Evolutionary conservation across 805 yeast genomes (phyloP).

Genomic region (Candida tallmaniae): DNA sequence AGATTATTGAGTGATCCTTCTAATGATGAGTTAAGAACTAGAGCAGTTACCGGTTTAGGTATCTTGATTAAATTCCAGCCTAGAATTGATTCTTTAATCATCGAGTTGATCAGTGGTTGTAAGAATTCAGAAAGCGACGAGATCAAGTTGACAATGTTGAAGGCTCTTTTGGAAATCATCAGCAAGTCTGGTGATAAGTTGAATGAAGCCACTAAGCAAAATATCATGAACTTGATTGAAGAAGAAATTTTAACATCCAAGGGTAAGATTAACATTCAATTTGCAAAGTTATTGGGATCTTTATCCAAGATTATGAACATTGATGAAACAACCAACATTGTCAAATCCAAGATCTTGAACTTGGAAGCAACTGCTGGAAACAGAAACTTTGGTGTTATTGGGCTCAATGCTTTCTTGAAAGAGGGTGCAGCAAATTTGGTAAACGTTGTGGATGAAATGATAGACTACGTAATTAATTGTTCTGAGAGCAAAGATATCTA

Average conservation of each 20-base stretch:
- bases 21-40: conserved; percentile 65
- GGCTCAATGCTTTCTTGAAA: conserved; percentile 74
- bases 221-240: conserved; percentile 70
- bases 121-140: conserved; percentile 60
- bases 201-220: conserved; percentile 65
- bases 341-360: conserved; percentile 55
- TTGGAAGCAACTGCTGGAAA: conserved; percentile 41
- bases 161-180: conserved; percentile 80
- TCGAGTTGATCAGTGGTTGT: conserved; percentile 77
- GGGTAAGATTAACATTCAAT: conserved; percentile 66
- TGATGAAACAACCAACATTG: conserved; percentile 60
- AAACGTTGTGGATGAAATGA: conserved; percentile 48
- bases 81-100: conserved; percentile 86
- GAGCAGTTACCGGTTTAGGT: conserved; percentile 90
- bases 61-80: conserved; percentile 85
- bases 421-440: conserved; percentile 64
- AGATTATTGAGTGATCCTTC: conserved; percentile 78
- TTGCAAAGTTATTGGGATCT: conserved; percentile 76
- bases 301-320: conserved; percentile 60
- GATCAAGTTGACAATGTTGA: conserved; percentile 79
- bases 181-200: conserved; percentile 72
- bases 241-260: conserved; percentile 51
- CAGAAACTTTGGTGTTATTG: conserved; percentile 58
- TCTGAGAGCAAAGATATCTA: conserved; percentile 41
- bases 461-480: conserved; percentile 44